phyloP scores from a whole-genome alignment of 306 rosid genomes.

The Biancaea sappan region DNA sequence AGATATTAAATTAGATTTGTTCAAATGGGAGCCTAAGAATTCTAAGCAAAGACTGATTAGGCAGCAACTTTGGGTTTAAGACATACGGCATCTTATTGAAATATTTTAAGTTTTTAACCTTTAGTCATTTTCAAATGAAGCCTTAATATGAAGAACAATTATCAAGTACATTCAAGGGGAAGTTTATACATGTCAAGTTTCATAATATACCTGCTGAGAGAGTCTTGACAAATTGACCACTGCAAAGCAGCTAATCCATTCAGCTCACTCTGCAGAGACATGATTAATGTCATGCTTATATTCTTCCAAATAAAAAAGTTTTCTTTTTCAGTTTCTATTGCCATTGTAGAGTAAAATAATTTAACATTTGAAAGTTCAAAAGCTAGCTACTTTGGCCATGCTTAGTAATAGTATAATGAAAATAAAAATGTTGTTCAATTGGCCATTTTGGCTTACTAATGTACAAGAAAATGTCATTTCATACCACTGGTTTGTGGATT shows the following conservation, averaged over 20 bases:
- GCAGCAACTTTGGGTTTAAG: neutral
- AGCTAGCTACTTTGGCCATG: conserved; percentile 17
- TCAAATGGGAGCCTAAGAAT: neutral
- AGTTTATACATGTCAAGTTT: conserved; percentile 31
- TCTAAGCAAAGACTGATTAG: neutral
- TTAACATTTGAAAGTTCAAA: conserved; percentile 28
- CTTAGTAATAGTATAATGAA: neutral
- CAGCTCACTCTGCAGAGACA: conserved; percentile 77
- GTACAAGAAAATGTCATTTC: conserved; percentile 19
- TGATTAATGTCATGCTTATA: conserved; percentile 40
- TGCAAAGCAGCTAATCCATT: conserved; percentile 95
- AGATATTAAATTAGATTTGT: neutral
- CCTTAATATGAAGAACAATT: neutral
- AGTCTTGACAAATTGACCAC: conserved; percentile 92
- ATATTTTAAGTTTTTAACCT: neutral
- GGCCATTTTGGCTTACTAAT: neutral
- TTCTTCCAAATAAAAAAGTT: conserved; percentile 25
- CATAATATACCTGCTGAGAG: conserved; percentile 64
- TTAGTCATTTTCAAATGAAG: neutral
- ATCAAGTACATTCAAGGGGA: conserved; percentile 20
- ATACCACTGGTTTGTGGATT: conserved; percentile 8
- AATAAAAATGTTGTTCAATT: conserved; percentile 10
- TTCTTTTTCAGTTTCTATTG: conserved; percentile 31
- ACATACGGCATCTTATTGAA: neutral
- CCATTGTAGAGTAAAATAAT: conserved; percentile 31